Conservation (phyloP, 2,329 filamentous ascomycete genomes). For the Ophiostoma novo-ulmi region DNA sequence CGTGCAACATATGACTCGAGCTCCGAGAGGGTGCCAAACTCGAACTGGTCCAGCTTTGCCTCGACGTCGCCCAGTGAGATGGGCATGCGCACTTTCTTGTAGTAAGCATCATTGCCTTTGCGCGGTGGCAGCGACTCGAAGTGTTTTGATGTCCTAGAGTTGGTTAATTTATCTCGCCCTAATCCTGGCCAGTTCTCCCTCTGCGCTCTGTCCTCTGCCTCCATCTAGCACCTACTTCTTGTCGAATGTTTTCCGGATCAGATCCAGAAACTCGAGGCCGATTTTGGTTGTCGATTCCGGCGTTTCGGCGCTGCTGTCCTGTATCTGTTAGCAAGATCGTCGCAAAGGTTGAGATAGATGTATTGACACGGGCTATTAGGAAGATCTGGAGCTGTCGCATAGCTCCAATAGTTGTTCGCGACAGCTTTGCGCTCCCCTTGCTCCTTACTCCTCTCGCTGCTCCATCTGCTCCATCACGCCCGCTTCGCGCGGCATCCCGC, state of each 20-base stretch:
- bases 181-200: neutral
- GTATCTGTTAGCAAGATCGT: neutral
- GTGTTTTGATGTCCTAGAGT: slow-evolving; percentile 58
- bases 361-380: neutral
- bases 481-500: slow-evolving; percentile 1
- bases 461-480: slow-evolving; percentile 11
- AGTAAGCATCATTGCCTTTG: slow-evolving; percentile 66
- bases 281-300: slow-evolving; percentile 63
- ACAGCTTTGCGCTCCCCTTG: neutral
- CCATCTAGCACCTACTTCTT: slow-evolving; percentile 60
- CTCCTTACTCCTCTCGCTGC: neutral
- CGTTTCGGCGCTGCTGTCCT: slow-evolving; percentile 52
- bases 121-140: slow-evolving; percentile 68
- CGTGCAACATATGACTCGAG: slow-evolving; percentile 83
- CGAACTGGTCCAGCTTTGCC: slow-evolving; percentile 61
- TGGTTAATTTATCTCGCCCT: neutral
- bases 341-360: neutral
- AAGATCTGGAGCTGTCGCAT: neutral
- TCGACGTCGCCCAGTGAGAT: slow-evolving; percentile 75
- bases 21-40: slow-evolving; percentile 65
- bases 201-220: neutral
- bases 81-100: slow-evolving; percentile 68
- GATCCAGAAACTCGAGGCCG: slow-evolving; percentile 68
- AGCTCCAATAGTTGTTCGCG: neutral
- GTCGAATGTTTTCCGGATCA: slow-evolving; percentile 70